Percentiles rank a stretch among this genome's conserved stretches.
These are phyloP conservation scores for Beauveria rudraprayagi DNA, from an alignment of 2,329 filamentous ascomycete genomes.

Conservation along the genomic window DNA sequence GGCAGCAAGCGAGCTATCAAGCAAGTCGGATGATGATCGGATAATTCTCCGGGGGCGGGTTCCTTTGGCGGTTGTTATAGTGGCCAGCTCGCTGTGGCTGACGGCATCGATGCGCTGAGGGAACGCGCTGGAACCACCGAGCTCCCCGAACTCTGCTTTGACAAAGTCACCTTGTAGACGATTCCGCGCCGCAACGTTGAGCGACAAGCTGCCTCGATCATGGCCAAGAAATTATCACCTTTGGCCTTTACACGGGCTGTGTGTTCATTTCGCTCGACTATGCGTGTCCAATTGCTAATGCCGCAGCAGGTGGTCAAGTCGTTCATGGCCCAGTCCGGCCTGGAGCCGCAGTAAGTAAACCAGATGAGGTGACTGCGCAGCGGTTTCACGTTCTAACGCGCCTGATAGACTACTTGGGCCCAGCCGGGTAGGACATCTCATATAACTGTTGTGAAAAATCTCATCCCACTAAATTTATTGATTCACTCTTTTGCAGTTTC, in stretches of 20 bases:
- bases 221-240: constrained; percentile 28
- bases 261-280: neutral
- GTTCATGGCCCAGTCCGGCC: constrained; percentile 75
- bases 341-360: constrained; percentile 69
- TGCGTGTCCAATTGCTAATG: constrained; percentile 9
- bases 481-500: constrained; percentile 42
- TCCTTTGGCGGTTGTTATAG: neutral
- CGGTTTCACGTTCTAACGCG: neutral
- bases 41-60: neutral
- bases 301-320: constrained; percentile 65
- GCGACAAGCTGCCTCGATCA: constrained; percentile 14
- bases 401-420: constrained; percentile 13
- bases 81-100: neutral
- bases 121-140: neutral
- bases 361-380: constrained; percentile 6
- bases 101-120: neutral
- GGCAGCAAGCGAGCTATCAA: neutral
- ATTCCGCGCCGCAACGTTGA: neutral
- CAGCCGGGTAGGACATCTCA: constrained; percentile 6
- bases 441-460: no score
- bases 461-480: neutral
- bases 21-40: constrained; percentile 10
- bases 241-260: constrained; percentile 29
- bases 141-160: neutral
- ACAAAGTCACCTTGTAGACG: neutral